Conservation (phyloP, 768 basidiomycete species). For the Dentipellis fragilis region DNA sequence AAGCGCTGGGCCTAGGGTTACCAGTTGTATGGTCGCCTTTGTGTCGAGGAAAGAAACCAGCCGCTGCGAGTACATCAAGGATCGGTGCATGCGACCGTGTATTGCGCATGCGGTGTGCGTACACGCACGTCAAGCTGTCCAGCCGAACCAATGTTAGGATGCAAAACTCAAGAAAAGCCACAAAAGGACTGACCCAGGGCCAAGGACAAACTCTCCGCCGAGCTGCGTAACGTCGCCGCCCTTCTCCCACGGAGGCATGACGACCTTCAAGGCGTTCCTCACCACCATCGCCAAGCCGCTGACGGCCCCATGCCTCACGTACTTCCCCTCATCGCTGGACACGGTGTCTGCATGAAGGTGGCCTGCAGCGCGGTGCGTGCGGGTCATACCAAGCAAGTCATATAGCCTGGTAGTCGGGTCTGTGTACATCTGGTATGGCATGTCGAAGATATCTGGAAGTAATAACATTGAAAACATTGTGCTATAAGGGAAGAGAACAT, state of each 20-base stretch:
- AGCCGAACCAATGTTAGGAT: background rate
- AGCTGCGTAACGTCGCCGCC: conserved; percentile 72
- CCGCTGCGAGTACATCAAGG: conserved; percentile 51
- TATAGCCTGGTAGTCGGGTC: conserved; percentile 63
- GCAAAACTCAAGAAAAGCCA: background rate
- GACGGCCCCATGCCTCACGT: conserved; percentile 56
- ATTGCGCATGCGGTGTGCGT: conserved; percentile 78
- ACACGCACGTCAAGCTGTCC: conserved; percentile 52
- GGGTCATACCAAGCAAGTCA: conserved; percentile 60
- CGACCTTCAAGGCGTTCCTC: conserved; percentile 54
- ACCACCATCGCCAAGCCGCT: conserved; percentile 69
- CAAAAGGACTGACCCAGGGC: conserved; percentile 37
- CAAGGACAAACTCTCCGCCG: conserved; percentile 83
- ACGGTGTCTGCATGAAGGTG: conserved; percentile 21
- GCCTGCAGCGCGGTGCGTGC: conserved; percentile 25
- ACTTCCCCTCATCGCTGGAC: conserved; percentile 24
- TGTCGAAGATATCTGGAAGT: conserved; percentile 50
- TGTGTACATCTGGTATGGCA: conserved; percentile 68
- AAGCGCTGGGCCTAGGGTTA: background rate
- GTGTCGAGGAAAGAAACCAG: conserved; percentile 30
- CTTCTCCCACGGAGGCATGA: conserved; percentile 76
- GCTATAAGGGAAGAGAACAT: background rate
- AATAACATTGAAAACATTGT: background rate
- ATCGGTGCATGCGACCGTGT: conserved; percentile 71
- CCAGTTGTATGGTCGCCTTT: background rate